phyloP scores from a whole-genome alignment of 345 rosid genomes.

The Melaleuca alternifolia region DNA sequence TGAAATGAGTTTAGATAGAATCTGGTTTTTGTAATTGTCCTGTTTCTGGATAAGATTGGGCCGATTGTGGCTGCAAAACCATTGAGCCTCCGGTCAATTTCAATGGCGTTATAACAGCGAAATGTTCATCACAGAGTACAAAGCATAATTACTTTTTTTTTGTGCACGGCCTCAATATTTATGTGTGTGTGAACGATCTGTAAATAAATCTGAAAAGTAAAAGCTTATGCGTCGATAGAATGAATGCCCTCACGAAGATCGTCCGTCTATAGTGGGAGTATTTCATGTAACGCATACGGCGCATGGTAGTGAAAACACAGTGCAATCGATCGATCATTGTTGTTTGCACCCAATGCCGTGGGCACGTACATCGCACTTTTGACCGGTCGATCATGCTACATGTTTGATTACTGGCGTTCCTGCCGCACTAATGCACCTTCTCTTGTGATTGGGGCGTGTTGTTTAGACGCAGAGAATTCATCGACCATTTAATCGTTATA shows the following conservation, averaged over 20 bases:
- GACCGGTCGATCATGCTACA: background rate
- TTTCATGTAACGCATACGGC: background rate
- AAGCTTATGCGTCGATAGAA: background rate
- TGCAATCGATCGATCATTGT: background rate
- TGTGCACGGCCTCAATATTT: no score
- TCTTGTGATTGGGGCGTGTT: background rate
- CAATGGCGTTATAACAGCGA: background rate
- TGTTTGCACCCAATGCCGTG: background rate
- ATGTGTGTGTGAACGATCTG: background rate
- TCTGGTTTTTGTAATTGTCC: background rate
- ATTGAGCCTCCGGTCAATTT: background rate
- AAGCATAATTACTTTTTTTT: background rate
- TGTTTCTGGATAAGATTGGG: background rate
- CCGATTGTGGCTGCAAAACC: background rate
- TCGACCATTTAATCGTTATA: background rate
- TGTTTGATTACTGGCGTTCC: background rate
- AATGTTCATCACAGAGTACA: background rate
- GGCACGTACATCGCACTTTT: background rate
- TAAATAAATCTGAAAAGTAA: background rate
- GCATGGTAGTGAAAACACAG: fast-evolving
- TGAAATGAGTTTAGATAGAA: background rate
- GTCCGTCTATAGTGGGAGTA: background rate
- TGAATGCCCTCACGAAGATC: background rate
- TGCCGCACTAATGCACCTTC: background rate
- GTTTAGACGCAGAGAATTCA: background rate